Base-by-base conservation (phyloP, 352 stramenopile genomes). In the Globisporangium solare region DNA sequence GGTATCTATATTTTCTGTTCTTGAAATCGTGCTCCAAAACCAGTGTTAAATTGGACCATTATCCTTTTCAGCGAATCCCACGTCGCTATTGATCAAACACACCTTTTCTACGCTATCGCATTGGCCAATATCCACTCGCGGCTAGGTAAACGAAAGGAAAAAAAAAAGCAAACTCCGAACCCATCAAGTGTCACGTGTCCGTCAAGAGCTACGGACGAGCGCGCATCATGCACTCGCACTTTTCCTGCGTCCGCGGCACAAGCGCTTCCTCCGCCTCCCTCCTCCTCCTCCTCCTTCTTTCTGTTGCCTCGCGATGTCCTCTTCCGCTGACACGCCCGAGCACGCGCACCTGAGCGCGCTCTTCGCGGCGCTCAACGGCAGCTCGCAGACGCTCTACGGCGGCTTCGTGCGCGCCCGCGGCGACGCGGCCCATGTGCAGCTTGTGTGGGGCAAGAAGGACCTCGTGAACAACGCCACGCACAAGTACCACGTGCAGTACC, bases 371-470 rank as follows among this genome's bases (percentile, higher is more conserved):
- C 67, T 89, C 47, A 74, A 77, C 46, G 58, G 47, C 58, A 70
- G 48, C n/a, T 67, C 75, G 47, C 76, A 86, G 66, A 74, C 78
- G 56, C 70, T 89, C 8, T 43, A 76, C 22, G 41, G 56, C 49
- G 78, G 78, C 2, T 77, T 75, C 56, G 51, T 79, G 2, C 53
- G 79, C 17, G 22, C 22, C 3, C 52, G n/a, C 14, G 27, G 42
- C 6, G 51, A 66, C 27, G 51, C 62, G 22, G 24, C 78, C 14
- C 49, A 56, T 6, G 69, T 81, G 58, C 75, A 88, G 54, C 55
- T 90, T 32, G 57, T 90, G 14, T 88, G 76, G 79, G 52, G 63
- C 63, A 74, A 79, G 56, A 83, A 67, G 35, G 79, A 90, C 49
- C 59, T 88, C 42, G 53, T 87, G 45, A 83, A 85, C 63, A 76